phyloP scores from a whole-genome alignment of 148 eudicot genomes.

The Vaccinium myrtillus region DNA sequence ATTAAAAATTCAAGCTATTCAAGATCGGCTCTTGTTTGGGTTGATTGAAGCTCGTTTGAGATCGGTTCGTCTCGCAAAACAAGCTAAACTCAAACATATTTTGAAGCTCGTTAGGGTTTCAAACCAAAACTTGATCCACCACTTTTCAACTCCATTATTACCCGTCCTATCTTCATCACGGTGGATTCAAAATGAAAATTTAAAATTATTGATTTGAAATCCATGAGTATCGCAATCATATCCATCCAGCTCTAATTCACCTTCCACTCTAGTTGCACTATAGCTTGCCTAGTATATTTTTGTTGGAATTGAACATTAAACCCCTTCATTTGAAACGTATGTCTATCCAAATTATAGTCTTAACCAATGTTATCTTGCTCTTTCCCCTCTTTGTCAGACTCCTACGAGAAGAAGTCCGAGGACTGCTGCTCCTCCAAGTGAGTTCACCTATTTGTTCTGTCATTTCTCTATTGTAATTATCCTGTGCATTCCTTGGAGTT shows the following conservation, averaged over 20 bases:
- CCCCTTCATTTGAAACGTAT: background rate
- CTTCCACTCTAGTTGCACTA: background rate
- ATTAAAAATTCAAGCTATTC: no score
- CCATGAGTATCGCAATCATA: background rate
- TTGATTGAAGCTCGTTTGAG: no score
- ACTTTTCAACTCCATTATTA: no score
- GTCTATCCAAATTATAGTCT: background rate
- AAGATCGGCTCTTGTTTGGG: no score
- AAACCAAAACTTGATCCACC: no score
- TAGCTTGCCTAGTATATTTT: background rate
- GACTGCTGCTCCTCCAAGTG: conserved; percentile 13
- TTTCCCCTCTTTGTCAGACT: background rate
- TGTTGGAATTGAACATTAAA: background rate
- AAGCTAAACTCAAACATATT: no score
- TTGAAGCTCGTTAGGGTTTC: no score
- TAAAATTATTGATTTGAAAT: background rate
- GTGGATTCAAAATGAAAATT: background rate
- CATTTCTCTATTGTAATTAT: background rate
- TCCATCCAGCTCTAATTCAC: background rate
- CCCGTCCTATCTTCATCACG: background rate
- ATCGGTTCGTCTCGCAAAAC: no score
- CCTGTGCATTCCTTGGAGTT: background rate
- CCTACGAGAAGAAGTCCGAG: conserved; percentile 18
- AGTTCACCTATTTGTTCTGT: conserved; percentile 4
- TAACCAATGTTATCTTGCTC: background rate